Evolutionary conservation across 164 flowering plant genomes (phyloP).

Genomic region (Tinospora cordifolia): DNA sequence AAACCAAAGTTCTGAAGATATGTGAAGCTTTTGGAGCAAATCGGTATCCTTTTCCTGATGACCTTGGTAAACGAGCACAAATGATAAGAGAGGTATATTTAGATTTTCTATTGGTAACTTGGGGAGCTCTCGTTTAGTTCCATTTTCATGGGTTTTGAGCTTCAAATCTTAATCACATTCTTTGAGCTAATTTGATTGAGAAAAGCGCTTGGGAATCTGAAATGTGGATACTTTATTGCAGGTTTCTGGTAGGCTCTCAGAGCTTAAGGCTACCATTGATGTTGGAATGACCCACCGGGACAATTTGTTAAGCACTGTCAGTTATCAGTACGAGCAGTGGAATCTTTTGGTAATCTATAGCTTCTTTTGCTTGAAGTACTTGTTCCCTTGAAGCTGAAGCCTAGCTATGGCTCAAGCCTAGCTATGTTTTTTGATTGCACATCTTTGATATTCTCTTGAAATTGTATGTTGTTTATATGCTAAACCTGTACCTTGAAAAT

Average conservation of each 20-base stretch:
- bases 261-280: constrained; percentile 75
- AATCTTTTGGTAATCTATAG: constrained; percentile 46
- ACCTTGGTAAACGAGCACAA: constrained; percentile 53
- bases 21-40: constrained; percentile 98
- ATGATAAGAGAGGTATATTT: constrained; percentile 61
- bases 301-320: constrained; percentile 46
- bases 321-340: constrained; percentile 64
- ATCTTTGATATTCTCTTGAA: neutral
- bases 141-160: neutral
- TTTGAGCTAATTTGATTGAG: neutral
- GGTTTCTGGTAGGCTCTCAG: constrained; percentile 67
- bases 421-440: no score
- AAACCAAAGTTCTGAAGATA: constrained; percentile 70
- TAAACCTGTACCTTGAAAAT: constrained; percentile 15
- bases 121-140: neutral
- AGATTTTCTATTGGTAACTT: constrained; percentile 8
- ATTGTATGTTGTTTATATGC: neutral
- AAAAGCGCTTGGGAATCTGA: neutral
- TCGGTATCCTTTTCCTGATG: constrained; percentile 77
- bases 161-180: neutral
- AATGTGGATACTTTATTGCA: constrained; percentile 13
- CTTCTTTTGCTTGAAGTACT: neutral
- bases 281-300: constrained; percentile 51
- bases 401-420: neutral
- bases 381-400: neutral